Evolutionary conservation across 2,329 filamentous ascomycete species (phyloP).

Genomic region (Mollisiaceae sp.): DNA sequence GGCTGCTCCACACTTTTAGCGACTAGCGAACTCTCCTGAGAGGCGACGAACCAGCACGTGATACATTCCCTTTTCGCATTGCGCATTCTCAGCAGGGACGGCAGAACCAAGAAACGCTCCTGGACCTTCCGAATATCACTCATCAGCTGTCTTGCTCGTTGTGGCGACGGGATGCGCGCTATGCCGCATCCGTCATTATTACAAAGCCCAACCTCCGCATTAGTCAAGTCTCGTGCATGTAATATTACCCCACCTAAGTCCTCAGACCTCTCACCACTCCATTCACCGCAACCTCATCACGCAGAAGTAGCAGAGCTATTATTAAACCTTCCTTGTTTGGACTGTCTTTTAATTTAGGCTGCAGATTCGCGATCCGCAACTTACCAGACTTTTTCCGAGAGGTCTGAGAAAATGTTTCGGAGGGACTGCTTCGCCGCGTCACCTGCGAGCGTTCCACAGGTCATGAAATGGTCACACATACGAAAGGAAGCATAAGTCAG

Average conservation of each 20-base stretch:
- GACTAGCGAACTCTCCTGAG: background rate
- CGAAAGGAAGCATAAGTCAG: slow-evolving; percentile 1
- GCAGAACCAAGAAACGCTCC: background rate
- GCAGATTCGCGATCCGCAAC: slow-evolving; percentile 10
- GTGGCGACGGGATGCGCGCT: background rate
- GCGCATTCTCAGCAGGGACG: background rate
- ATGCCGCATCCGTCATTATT: slow-evolving; percentile 5
- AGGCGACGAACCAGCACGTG: background rate
- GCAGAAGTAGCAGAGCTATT: background rate
- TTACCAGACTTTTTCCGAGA: background rate
- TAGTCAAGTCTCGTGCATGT: slow-evolving; percentile 5
- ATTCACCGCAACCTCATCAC: background rate
- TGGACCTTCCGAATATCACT: slow-evolving; percentile 4
- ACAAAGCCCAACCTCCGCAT: slow-evolving; percentile 10
- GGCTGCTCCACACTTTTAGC: background rate
- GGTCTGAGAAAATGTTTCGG: slow-evolving; percentile 2
- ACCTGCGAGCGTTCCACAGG: background rate
- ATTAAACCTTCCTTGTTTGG: background rate
- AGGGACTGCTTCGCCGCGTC: background rate
- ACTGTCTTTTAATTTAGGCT: slow-evolving; percentile 4
- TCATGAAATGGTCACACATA: background rate
- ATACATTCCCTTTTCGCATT: background rate
- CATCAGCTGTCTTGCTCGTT: slow-evolving; percentile 8
- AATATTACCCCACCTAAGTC: slow-evolving; percentile 11
- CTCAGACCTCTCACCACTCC: slow-evolving; percentile 1